Conservation (phyloP, 2,329 filamentous ascomycete genomes). For the Colletotrichum orbiculare region DNA sequence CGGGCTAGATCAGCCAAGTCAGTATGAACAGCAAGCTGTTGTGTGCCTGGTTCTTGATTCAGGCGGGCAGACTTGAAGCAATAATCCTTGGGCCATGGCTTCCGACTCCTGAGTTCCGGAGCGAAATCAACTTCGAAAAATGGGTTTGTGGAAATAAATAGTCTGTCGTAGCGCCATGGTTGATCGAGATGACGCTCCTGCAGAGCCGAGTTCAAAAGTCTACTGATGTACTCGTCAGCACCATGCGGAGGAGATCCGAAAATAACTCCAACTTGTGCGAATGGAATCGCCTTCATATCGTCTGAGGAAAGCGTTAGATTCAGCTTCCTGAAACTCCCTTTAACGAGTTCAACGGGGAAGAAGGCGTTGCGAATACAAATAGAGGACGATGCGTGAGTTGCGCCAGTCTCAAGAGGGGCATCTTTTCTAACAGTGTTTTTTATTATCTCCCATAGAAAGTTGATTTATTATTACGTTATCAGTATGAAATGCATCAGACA, state of each 20-base stretch:
- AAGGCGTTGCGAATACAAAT: too few relatives aligned
- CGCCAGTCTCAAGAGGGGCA: too few relatives aligned
- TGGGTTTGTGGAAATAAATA: background rate
- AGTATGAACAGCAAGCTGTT: slow-evolving; percentile 9
- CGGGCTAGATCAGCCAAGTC: slow-evolving; percentile 17
- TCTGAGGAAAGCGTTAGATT: too few relatives aligned
- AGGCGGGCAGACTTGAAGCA: background rate
- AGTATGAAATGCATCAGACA: too few relatives aligned
- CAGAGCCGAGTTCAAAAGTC: slow-evolving; percentile 29
- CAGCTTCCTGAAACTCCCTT: too few relatives aligned
- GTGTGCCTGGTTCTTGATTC: background rate
- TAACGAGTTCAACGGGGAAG: too few relatives aligned
- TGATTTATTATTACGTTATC: too few relatives aligned
- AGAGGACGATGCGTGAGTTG: too few relatives aligned
- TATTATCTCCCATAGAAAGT: too few relatives aligned
- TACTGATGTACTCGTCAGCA: slow-evolving; percentile 2
- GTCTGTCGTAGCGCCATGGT: slow-evolving; percentile 21
- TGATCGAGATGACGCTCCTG: slow-evolving; percentile 17
- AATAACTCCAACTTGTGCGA: background rate
- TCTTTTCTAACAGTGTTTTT: too few relatives aligned
- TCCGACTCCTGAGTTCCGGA: background rate
- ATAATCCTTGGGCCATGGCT: slow-evolving; percentile 26
- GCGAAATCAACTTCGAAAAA: slow-evolving; percentile 23
- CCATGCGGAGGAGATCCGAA: background rate
- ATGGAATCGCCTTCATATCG: background rate